Percentiles rank a stretch among this genome's conserved stretches.
These are phyloP conservation scores for Penicillium sp. DNA, from an alignment of 2,329 filamentous ascomycete genomes.

Conservation along the genomic window DNA sequence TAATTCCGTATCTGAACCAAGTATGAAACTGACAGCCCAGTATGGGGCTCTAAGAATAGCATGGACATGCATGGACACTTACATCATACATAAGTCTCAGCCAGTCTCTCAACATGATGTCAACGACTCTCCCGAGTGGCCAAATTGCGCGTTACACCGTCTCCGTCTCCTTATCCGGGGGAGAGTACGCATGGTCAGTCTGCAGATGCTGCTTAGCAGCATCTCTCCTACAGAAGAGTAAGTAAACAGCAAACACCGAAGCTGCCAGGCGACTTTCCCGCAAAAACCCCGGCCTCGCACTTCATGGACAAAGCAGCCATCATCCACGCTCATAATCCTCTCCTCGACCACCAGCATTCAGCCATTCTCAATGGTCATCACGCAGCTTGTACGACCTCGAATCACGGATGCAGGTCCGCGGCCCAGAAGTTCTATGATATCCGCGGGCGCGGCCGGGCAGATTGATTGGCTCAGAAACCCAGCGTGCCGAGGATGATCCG, in stretches of 20 bases:
- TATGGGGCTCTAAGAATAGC: background rate
- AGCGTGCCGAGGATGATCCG: conserved; percentile 32
- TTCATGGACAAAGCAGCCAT: background rate
- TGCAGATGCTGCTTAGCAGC: background rate
- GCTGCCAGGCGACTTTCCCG: background rate
- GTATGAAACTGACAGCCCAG: conserved; percentile 1
- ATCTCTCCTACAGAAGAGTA: background rate
- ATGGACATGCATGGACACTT: background rate
- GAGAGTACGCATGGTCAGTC: background rate
- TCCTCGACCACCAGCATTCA: background rate
- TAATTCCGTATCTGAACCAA: background rate
- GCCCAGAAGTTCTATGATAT: background rate
- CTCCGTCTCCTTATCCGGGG: background rate
- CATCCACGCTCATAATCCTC: background rate
- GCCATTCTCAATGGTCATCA: background rate
- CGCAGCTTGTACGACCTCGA: conserved; percentile 3
- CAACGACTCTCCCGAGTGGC: background rate
- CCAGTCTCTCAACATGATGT: conserved; percentile 1
- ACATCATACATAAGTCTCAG: background rate
- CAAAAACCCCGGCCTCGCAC: background rate
- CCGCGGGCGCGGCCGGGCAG: background rate
- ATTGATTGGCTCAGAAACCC: conserved; percentile 14
- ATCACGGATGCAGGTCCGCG: background rate
- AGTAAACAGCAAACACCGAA: background rate
- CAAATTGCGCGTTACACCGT: conserved; percentile 1